Evolutionary conservation across 192 early-diverging fungal genomes (phyloP), one percentile per base, ranked within the genome.

Genomic region (Cladochytrium replicatum): DNA sequence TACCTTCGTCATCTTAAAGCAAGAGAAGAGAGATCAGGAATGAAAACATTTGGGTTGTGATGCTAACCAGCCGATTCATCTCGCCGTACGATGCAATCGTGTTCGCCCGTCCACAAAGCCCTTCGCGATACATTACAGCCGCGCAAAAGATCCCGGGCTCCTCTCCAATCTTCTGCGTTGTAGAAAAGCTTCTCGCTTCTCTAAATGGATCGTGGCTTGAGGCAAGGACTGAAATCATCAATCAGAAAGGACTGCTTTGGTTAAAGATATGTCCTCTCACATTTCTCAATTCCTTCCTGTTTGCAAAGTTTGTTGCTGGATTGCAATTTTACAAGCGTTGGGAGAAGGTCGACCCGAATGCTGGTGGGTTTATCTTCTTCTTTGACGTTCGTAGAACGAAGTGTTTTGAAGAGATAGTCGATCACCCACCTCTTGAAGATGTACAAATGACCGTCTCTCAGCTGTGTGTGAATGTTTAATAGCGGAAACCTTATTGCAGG

Each of bases 361-460:
- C 87, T 85, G 59, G 63, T 79, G n/a, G n/a, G n/a, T n/a, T n/a
- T 71, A 58, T 71, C 64, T 9, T 60, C 78, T 76, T 74, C 60
- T 86, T 58, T n/a, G n/a, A n/a, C n/a, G n/a, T n/a, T n/a, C n/a
- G n/a, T n/a, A n/a, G n/a, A n/a, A n/a, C n/a, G n/a, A n/a, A n/a
- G n/a, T n/a, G n/a, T n/a, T 13, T 48, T 54, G 8, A 68, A 55
- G 8, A 95, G 57, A 45, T 88, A 60, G 61, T 97, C 91, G 43
- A 94, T 60, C 1, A 99, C 82, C 96, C 96, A 99, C 26, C 74
- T 70, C 51, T 90, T 86, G 65, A 94, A 86, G 8, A 97, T 77
- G 53, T 97, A 99, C 22, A 95, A 45, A 54, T 96, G 96, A 4
- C 87, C 84, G 64, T 95, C 89, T 49, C 86, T 80, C 53, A 96